Base-by-base conservation (phyloP, 768 basidiomycete species). In the Pluteus cervinus region DNA sequence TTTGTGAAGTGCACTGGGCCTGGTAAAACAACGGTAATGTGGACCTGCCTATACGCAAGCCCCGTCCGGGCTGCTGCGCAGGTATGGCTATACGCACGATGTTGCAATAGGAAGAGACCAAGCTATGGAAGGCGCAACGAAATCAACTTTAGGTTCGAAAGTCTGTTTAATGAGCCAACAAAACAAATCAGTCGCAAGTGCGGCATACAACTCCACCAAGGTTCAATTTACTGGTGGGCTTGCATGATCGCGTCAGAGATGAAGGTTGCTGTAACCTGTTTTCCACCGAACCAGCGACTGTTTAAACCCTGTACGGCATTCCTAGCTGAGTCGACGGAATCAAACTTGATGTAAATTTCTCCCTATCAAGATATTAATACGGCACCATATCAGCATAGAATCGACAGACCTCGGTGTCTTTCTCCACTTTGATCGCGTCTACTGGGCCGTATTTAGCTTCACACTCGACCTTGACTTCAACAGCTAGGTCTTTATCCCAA, bases 301-400 rank as follows among this genome's bases (percentile, higher is more conserved):
- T 96, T 92, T 38, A 99, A 75, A 50, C 90, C 88, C 59, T 87
- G 79, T 31, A 96, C 66, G 25, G 93, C 88, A 41, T 81, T 76
- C 55, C 81, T 83, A 22, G 96, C 89, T 8, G 76, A 68, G 2
- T 89, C 88, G 42, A 91, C 65, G 17, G 71, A 58, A 41, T 77
- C 75, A 52, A 98, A 97, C 63, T 94, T 90, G 57, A 98, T 72
- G 60, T 96, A 98, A 33, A 99, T 96, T 62, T 99, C 92, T 52
- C 96, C 94, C 90, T 97, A 52, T 16, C 16, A 36, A 12, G 26
- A 20, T n/a, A 7, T 47, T 29, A 31, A 39, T 38, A 50, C n/a
- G n/a, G 42, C 49, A 33, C 11, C 34, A 23, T 4, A 37, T 23
- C 29, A 15, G 14, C n/a, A 38, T n/a, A 37, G 22, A 30, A 12